phyloP scores from a whole-genome alignment of 2,329 filamentous ascomycete genomes.

The Cytospora piceicola region DNA sequence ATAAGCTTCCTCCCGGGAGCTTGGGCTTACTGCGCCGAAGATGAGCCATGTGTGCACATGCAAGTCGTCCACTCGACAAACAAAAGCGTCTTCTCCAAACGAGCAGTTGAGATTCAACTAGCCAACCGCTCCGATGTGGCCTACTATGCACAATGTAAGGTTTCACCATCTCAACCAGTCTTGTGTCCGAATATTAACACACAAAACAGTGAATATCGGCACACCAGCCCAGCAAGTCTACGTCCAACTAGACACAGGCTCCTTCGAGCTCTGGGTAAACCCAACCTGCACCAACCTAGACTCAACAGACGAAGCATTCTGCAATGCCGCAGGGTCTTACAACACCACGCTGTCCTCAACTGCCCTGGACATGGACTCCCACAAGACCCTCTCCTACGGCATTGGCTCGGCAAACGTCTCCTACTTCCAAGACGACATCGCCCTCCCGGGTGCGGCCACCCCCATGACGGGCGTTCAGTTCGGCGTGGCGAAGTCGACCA shows the following conservation, averaged over 20 bases:
- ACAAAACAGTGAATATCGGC: conserved; percentile 51
- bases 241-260: conserved; percentile 63
- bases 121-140: conserved; percentile 58
- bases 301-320: conserved; percentile 48
- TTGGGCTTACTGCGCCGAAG: conserved; percentile 31
- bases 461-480: conserved; percentile 62
- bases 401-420: conserved; percentile 55
- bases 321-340: conserved; percentile 50
- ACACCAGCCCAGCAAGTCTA: conserved; percentile 57
- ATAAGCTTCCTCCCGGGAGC: conserved; percentile 28
- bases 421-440: conserved; percentile 53
- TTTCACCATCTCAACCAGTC: conserved; percentile 32
- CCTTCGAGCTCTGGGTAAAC: conserved; percentile 67
- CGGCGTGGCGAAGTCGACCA: conserved; percentile 60
- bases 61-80: conserved; percentile 51
- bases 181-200: conserved; percentile 31
- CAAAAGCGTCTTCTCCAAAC: conserved; percentile 44
- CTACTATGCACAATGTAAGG: conserved; percentile 46
- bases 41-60: conserved; percentile 43
- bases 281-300: conserved; percentile 56
- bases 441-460: conserved; percentile 45
- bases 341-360: conserved; percentile 48
- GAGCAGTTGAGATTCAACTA: conserved; percentile 49
- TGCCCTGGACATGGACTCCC: conserved; percentile 38
- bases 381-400: conserved; percentile 52